Base-by-base conservation (phyloP, 176 grass and related monocot genomes). In the Poa pratensis region DNA sequence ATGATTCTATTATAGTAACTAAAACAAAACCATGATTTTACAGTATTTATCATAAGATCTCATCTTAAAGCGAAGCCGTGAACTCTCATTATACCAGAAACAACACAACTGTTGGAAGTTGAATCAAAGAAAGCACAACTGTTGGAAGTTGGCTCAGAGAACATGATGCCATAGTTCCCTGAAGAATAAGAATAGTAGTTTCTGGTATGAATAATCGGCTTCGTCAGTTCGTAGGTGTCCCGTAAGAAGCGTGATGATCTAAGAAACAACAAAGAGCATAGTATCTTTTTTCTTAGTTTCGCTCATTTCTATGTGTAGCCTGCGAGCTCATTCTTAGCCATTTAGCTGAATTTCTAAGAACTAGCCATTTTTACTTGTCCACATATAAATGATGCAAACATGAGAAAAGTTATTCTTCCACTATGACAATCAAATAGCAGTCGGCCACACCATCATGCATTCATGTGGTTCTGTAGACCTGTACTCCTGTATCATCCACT, bases 361-460 rank as follows among this genome's bases (percentile, higher is more conserved):
- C 26, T 5, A 64, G 28, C 61, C 6, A 42, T 14, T 26, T 48
- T 73, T 37, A 4, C 13, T 3, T 26, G 40, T 16, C 40, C 22
- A n/a, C 39, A 26, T 72, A 22, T 72, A 17, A 42, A 46, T 13
- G 42, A 26, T 4, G 13, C 69, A 26, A 73, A 17, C 16, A 73
- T 27, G 14, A 17, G 69, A 48, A 49, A 73, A 9, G 8, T 1
- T 1, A 10, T 26, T 73, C 3, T 73, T 50, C 14, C 43, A 5
- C 22, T 27, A 9, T 18, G 15, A 50, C 9, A 48, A 52, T 76
- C 72, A 77, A 54, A 30, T 28, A 67, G 45, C 6, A 54, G 60
- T 19, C 30, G 19, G 28, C 43, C 27, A 51, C 82, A 51, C 19
- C 82, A 84, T 20, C 5, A 64, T 75, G 70, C 23, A 4, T 74